Percentiles rank a stretch among this genome's conserved stretches.
These are phyloP conservation scores for Plasmopara viticola DNA, from an alignment of 352 stramenopile genomes.

Conservation along the genomic window DNA sequence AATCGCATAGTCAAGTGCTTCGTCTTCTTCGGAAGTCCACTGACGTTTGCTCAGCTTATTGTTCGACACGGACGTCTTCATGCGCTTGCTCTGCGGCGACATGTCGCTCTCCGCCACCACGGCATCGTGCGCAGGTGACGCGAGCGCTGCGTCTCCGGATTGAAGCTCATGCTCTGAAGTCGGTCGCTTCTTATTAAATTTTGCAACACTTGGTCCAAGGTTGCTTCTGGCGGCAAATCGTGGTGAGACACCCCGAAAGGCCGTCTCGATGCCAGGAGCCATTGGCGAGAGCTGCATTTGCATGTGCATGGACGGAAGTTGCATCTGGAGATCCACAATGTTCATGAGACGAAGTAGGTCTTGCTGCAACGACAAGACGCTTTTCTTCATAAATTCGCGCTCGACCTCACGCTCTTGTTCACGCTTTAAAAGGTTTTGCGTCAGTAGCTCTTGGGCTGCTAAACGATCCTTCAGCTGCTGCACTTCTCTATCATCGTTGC, in stretches of 20 bases:
- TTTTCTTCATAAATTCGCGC: conserved; percentile 48
- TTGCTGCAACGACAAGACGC: conserved; percentile 61
- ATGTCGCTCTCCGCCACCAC: conserved; percentile 23
- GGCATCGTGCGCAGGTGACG: conserved; percentile 17
- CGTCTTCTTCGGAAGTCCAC: conserved; percentile 62
- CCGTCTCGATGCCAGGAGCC: conserved; percentile 5
- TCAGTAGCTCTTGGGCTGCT: conserved; percentile 21
- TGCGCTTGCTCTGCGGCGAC: conserved; percentile 55
- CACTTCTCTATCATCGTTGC: conserved; percentile 10
- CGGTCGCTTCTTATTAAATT: conserved; percentile 7
- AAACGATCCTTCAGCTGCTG: conserved; percentile 22
- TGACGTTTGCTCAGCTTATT: conserved; percentile 59
- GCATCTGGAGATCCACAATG: conserved; percentile 75
- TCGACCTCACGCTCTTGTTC: conserved; percentile 33
- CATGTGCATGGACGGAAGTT: conserved; percentile 38
- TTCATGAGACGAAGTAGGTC: conserved; percentile 70
- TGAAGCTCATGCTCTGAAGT: conserved; percentile 2
- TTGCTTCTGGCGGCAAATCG: conserved; percentile 4
- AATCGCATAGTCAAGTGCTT: conserved; percentile 44
- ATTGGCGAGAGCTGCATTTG: conserved; percentile 18
- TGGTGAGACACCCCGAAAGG: conserved; percentile 13
- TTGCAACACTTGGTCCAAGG: conserved; percentile 1
- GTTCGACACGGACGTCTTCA: conserved; percentile 31
- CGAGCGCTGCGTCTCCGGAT: conserved; percentile 21
- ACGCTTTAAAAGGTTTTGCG: conserved; percentile 27